These are phyloP conservation scores for Harrya chromipes DNA, from an alignment of 768 basidiomycete species.

Conservation along the genomic window DNA sequence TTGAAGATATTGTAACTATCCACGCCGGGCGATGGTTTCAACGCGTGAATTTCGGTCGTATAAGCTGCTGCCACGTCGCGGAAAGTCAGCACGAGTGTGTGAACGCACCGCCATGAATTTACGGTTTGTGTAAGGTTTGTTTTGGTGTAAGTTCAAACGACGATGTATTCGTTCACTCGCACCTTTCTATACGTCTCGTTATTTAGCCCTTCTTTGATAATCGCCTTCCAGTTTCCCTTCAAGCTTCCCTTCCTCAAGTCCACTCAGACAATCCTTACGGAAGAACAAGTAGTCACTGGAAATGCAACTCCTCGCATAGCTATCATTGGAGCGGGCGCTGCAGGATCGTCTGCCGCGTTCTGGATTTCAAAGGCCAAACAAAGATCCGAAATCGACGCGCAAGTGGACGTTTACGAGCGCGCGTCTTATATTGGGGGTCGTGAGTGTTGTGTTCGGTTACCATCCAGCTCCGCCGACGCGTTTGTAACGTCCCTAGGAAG, in stretches of 20 bases:
- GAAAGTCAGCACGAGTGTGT: too few relatives aligned
- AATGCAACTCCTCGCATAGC: constrained; percentile 57
- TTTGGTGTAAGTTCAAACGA: neutral
- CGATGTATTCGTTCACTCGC: constrained; percentile 15
- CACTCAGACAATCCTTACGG: constrained; percentile 21
- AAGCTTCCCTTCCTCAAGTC: constrained; percentile 52
- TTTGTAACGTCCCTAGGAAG: constrained; percentile 50
- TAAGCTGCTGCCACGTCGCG: too few relatives aligned
- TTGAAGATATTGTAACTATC: too few relatives aligned
- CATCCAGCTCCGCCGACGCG: constrained; percentile 1
- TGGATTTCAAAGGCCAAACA: constrained; percentile 81
- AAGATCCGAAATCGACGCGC: constrained; percentile 62
- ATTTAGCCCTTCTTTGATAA: constrained; percentile 9
- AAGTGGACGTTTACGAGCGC: constrained; percentile 84
- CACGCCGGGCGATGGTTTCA: too few relatives aligned
- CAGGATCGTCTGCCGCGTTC: constrained; percentile 77
- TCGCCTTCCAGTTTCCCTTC: constrained; percentile 50
- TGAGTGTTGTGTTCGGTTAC: constrained; percentile 42
- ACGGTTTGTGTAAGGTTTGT: too few relatives aligned
- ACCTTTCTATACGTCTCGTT: constrained; percentile 22
- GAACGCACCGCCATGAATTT: too few relatives aligned
- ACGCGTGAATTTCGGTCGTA: too few relatives aligned
- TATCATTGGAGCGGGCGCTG: constrained; percentile 89
- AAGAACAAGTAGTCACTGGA: constrained; percentile 18
- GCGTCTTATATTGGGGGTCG: constrained; percentile 78